phyloP scores from a whole-genome alignment of 1,284 basidiomycete genomes.

The Heterobasidion occidentale region DNA sequence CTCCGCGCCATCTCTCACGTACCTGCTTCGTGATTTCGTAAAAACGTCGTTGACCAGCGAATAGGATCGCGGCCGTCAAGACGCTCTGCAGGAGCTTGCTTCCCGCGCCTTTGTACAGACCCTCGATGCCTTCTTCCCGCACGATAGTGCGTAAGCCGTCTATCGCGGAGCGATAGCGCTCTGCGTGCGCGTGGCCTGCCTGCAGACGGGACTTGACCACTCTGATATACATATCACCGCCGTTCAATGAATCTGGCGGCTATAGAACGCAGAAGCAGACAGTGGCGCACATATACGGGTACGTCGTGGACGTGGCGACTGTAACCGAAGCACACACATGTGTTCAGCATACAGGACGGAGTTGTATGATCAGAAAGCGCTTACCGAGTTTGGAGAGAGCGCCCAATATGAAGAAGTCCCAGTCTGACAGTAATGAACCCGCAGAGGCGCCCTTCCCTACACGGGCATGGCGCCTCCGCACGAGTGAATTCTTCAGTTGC shows the following conservation, averaged over 20 bases:
- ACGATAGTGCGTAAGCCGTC: slow-evolving; percentile 69
- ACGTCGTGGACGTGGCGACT: slow-evolving; percentile 72
- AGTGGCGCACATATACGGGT: slow-evolving; percentile 66
- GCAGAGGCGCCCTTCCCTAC: slow-evolving; percentile 15
- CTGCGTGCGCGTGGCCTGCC: slow-evolving; percentile 56
- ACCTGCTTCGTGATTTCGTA: slow-evolving; percentile 63
- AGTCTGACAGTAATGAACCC: slow-evolving; percentile 60
- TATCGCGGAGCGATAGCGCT: slow-evolving; percentile 63
- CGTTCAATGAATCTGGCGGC: background rate
- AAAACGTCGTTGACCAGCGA: slow-evolving; percentile 74
- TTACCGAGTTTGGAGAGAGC: slow-evolving; percentile 80
- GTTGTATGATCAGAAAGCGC: slow-evolving; percentile 13
- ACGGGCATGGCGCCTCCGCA: slow-evolving; percentile 50
- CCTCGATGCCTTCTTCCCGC: slow-evolving; percentile 69
- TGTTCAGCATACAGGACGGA: background rate
- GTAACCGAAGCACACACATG: background rate
- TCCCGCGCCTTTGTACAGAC: slow-evolving; percentile 79
- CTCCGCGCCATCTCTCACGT: background rate
- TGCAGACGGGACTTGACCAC: slow-evolving; percentile 82
- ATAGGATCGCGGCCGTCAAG: slow-evolving; percentile 84
- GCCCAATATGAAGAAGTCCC: slow-evolving; percentile 87
- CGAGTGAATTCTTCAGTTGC: slow-evolving; percentile 77
- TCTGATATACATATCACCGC: slow-evolving; percentile 25
- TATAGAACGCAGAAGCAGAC: background rate
- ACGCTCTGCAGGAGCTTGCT: slow-evolving; percentile 88